Evolutionary conservation across 2,329 filamentous ascomycete genomes (phyloP).

Genomic region (Fusarium piperis): DNA sequence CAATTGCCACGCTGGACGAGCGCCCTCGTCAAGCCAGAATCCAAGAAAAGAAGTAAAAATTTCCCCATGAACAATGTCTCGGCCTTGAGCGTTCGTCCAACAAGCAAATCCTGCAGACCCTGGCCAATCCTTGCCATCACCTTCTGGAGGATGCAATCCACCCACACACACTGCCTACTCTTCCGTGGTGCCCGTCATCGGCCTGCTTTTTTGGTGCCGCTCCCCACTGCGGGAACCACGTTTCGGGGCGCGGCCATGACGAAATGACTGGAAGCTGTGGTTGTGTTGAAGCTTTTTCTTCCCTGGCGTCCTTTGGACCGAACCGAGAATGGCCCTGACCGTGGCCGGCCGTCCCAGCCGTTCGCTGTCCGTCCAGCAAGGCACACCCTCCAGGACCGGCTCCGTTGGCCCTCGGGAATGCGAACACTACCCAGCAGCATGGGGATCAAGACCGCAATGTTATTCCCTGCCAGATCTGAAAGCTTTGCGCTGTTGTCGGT

Average conservation of each 20-base stretch:
- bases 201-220: conserved; percentile 7
- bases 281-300: conserved; percentile 1
- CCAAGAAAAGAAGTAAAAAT: neutral
- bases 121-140: neutral
- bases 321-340: conserved; percentile 37
- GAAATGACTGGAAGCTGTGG: conserved; percentile 29
- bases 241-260: conserved; percentile 30
- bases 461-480: conserved; percentile 1
- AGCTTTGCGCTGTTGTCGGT: conserved; percentile 2
- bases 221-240: conserved; percentile 36
- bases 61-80: neutral
- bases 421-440: conserved; percentile 8
- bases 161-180: neutral
- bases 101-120: neutral
- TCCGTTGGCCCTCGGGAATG: conserved; percentile 43
- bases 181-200: conserved; percentile 5
- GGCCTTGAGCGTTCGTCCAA: conserved; percentile 10
- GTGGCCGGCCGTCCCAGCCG: conserved; percentile 13
- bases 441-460: neutral
- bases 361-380: neutral
- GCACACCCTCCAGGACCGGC: conserved; percentile 13
- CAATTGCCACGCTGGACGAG: conserved; percentile 2
- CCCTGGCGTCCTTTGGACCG: conserved; percentile 42
- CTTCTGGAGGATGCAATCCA: neutral
- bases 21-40: neutral